Conservation (phyloP, 2,329 filamentous ascomycete genomes). For the Fusarium sp. region DNA sequence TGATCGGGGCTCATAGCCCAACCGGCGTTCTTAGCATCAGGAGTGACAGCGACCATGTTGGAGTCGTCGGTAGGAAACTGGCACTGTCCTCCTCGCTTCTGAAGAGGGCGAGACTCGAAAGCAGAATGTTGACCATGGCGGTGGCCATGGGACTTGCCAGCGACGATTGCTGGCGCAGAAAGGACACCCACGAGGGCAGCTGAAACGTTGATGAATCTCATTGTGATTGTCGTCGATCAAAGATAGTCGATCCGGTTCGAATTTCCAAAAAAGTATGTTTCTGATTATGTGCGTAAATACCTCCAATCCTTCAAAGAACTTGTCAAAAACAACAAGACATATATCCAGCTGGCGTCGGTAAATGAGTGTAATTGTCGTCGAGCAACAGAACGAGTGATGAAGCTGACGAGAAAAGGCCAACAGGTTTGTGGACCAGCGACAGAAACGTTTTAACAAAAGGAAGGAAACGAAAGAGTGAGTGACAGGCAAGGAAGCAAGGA, state of each 20-base stretch:
- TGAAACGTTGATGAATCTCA: constrained; percentile 66
- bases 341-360: constrained; percentile 21
- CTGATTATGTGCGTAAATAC: constrained; percentile 30
- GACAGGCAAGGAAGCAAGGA: constrained; percentile 33
- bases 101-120: constrained; percentile 47
- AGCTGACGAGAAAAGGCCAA: constrained; percentile 33
- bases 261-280: constrained; percentile 39
- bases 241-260: constrained; percentile 35
- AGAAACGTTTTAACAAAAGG: constrained; percentile 40
- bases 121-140: constrained; percentile 52
- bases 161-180: constrained; percentile 55
- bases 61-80: constrained; percentile 71
- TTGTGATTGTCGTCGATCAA: constrained; percentile 51
- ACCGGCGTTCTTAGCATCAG: constrained; percentile 72
- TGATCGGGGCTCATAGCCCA: constrained; percentile 86
- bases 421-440: constrained; percentile 40
- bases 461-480: constrained; percentile 39
- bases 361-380: constrained; percentile 43
- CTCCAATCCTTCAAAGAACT: constrained; percentile 34
- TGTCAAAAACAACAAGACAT: constrained; percentile 39
- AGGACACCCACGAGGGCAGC: constrained; percentile 63
- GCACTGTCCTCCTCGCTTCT: constrained; percentile 69
- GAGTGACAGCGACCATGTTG: constrained; percentile 76
- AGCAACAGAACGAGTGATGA: constrained; percentile 45
- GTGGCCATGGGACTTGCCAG: constrained; percentile 50